Evolutionary conservation across 2,329 filamentous ascomycete genomes (phyloP).

Genomic region (Fusarium sterilihyphosum): DNA sequence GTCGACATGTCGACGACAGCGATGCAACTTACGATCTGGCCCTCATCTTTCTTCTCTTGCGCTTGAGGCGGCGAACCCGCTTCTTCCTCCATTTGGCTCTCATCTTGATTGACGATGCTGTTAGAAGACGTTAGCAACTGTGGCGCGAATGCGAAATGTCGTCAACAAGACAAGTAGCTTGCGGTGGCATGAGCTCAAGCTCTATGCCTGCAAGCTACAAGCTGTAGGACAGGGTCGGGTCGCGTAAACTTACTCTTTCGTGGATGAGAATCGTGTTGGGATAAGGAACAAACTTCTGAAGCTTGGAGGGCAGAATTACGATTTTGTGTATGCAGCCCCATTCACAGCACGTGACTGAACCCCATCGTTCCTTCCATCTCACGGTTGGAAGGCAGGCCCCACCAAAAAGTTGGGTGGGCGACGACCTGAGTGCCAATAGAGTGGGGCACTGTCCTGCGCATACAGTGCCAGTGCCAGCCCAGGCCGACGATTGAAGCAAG

Average conservation of each 20-base stretch:
- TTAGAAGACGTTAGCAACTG: slow-evolving; percentile 35
- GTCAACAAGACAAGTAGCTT: slow-evolving; percentile 6
- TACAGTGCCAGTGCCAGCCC: not conserved
- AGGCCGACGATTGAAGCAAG: not conserved
- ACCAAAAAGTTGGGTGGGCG: not conserved
- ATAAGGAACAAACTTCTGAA: slow-evolving; percentile 52
- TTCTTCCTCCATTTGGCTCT: slow-evolving; percentile 99
- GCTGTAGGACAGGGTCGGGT: slow-evolving; percentile 15
- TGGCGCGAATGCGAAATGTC: not conserved
- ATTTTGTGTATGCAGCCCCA: slow-evolving; percentile 47
- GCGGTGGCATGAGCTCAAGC: slow-evolving; percentile 16
- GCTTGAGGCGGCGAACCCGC: slow-evolving; percentile 98
- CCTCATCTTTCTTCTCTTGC: slow-evolving; percentile 99
- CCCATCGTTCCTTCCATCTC: not conserved
- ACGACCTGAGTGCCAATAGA: not conserved
- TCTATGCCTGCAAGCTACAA: slow-evolving; percentile 17
- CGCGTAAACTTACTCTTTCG: slow-evolving; percentile 51
- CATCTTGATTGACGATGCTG: slow-evolving; percentile 66
- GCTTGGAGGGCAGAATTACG: slow-evolving; percentile 46
- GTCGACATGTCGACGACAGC: slow-evolving; percentile 2
- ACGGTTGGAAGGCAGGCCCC: not conserved
- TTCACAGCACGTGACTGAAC: not conserved
- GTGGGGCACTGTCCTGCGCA: not conserved
- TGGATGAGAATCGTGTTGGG: slow-evolving; percentile 58
- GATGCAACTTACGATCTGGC: slow-evolving; percentile 83